Evolutionary conservation across 768 basidiomycete genomes (phyloP), one percentile per base, ranked within the genome.

Genomic region (Kwoniella sp.): DNA sequence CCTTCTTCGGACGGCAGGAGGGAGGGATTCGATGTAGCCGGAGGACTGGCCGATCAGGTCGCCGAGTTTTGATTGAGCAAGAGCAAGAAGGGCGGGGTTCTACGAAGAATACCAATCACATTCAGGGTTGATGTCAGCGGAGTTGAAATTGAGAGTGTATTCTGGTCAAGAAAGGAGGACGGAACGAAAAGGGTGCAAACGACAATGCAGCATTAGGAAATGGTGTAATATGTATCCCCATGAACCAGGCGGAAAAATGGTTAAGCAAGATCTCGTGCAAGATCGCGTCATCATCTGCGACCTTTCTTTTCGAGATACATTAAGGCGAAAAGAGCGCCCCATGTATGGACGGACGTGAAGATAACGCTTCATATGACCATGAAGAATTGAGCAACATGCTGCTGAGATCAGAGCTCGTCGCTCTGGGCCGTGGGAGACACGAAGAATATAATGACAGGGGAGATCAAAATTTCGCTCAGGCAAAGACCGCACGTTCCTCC

Each of bases 11-110:
- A 94, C 87, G 50, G 89, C 87, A 52, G 85, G 82, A 12, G 93
- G 90, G 56, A 98, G 86, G 73, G 84, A 85, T 83, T 97, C 93
- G 83, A 99, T 87, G 83, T 99, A 99, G 15, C 93, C 93, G 15
- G 92, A 94, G 77, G 91, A 92, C 81, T 88, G 89, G 55, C 95
- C 95, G 69, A 97, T 83, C 38, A 99, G 88, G 73, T 85, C 85
- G 37, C 88, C 87, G 67, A 99, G 89, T 81, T 88, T 89, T 71
- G 89, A 89, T 69, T 97, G 92, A 15, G 98, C 92, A 81, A 98
- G 85, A 58, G 87, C 75, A 59, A 82, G 88, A 50, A 92, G 83
- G 84, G 92, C 88, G 22, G 89, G 88, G 71, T 86, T 84, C 81
- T 86, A 83, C 8, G 23, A 45, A 25, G 41, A 37, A 5, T 17